These are phyloP conservation scores for Heliophila coronopifolia DNA, from an alignment of 441 rosid species.

Conservation along the genomic window DNA sequence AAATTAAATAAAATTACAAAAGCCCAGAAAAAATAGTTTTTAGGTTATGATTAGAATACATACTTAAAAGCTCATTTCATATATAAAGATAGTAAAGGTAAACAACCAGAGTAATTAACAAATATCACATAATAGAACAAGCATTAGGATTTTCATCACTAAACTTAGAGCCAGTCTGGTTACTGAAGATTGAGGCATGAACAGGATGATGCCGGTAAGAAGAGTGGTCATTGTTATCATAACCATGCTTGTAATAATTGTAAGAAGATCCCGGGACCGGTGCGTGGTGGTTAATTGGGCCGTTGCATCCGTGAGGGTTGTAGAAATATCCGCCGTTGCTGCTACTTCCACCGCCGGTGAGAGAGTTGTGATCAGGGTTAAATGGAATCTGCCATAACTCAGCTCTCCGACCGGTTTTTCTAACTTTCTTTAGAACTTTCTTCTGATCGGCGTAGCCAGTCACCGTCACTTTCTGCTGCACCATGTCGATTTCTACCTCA, in stretches of 20 bases:
- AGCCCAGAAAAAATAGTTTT: no score
- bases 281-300: conserved; percentile 41
- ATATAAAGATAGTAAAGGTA: background rate
- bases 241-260: conserved; percentile 79
- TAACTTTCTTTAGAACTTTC: conserved; percentile 55
- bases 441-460: conserved; percentile 70
- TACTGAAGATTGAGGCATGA: conserved; percentile 43
- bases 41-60: background rate
- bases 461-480: conserved; percentile 64
- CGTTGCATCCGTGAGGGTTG: conserved; percentile 54
- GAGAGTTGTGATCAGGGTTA: conserved; percentile 39
- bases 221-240: conserved; percentile 39
- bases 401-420: conserved; percentile 64
- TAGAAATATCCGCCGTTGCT: conserved; percentile 33
- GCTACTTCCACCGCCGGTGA: conserved; percentile 40
- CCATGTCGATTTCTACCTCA: conserved; percentile 56
- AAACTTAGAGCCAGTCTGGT: conserved; percentile 53
- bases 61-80: background rate
- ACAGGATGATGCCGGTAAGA: conserved; percentile 42
- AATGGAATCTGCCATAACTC: conserved; percentile 78
- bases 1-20: no score
- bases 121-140: conserved; percentile 63
- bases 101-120: background rate
- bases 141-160: conserved; percentile 83
- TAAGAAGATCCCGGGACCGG: conserved; percentile 62